Conservation (phyloP, 768 basidiomycete genomes). For the Kwoniella sp. region DNA sequence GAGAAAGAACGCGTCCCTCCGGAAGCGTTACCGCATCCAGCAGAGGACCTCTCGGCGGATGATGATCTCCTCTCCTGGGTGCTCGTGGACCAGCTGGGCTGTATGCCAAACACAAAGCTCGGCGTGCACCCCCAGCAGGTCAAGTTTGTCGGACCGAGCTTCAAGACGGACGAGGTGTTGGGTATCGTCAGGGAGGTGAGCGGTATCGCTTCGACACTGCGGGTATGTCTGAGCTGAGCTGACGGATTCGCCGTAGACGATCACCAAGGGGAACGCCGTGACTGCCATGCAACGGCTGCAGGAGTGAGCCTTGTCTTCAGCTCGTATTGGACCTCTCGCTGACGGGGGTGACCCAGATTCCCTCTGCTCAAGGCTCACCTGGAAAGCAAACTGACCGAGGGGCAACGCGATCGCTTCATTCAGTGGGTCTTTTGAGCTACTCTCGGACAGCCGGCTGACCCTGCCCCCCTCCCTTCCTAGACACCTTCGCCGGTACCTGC, state of each 20-base stretch:
- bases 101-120: conserved; percentile 37
- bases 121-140: conserved; percentile 48
- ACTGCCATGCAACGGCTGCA: conserved; percentile 27
- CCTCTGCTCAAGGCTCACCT: conserved; percentile 35
- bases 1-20: neutral
- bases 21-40: conserved; percentile 33
- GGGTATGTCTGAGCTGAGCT: too few relatives aligned
- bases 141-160: conserved; percentile 40
- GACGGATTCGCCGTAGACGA: conserved; percentile 35
- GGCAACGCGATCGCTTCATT: conserved; percentile 37
- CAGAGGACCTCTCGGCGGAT: conserved; percentile 43
- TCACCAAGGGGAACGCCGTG: conserved; percentile 24
- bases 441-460: neutral
- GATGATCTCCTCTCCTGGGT: conserved; percentile 49
- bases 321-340: neutral
- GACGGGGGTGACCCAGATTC: conserved; percentile 16
- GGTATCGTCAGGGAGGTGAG: conserved; percentile 42
- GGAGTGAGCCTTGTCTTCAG: too few relatives aligned
- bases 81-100: conserved; percentile 47
- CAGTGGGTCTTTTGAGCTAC: conserved; percentile 19
- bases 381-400: conserved; percentile 24
- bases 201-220: neutral
- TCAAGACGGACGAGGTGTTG: conserved; percentile 43
- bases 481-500: conserved; percentile 44
- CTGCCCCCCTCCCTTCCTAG: conserved; percentile 4